Conservation (phyloP, 495 filamentous ascomycete genomes). For the Astrothelium macrocarpum region DNA sequence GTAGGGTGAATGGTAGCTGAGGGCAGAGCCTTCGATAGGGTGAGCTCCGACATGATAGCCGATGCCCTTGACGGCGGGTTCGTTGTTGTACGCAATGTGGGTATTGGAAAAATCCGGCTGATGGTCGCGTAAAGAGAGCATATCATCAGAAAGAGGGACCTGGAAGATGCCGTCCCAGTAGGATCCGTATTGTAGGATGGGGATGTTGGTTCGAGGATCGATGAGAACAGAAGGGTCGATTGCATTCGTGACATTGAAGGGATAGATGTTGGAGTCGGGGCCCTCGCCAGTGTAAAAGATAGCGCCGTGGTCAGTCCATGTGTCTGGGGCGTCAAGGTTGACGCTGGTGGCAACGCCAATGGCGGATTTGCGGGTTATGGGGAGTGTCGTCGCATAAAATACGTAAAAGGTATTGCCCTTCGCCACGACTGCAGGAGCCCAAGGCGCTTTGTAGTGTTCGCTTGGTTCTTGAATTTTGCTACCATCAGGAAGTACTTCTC, state of each 20-base stretch:
- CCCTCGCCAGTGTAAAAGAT: constrained; percentile 28
- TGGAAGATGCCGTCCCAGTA: constrained; percentile 62
- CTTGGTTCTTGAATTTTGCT: neutral
- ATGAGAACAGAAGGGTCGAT: constrained; percentile 56
- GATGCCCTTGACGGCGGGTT: constrained; percentile 36
- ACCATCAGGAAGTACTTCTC: neutral
- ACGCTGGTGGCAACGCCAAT: constrained; percentile 59
- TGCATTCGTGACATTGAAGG: constrained; percentile 39
- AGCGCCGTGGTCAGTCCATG: constrained; percentile 48
- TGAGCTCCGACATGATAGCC: constrained; percentile 44
- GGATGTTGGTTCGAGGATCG: constrained; percentile 30
- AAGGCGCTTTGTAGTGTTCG: neutral
- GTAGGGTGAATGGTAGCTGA: constrained; percentile 85
- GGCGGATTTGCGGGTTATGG: constrained; percentile 50
- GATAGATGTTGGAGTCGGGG: constrained; percentile 20
- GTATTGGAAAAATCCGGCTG: neutral
- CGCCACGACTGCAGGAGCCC: constrained; percentile 52
- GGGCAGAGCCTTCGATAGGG: constrained; percentile 47
- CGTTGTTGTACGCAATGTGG: constrained; percentile 29
- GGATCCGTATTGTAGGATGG: constrained; percentile 57
- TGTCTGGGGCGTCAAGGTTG: constrained; percentile 44
- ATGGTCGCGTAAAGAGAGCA: neutral
- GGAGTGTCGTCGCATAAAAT: constrained; percentile 57
- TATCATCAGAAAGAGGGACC: constrained; percentile 23
- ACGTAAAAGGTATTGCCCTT: constrained; percentile 52